These are phyloP conservation scores for Wallacemonas sp. DNA, from an alignment of 208 protist genomes.

Conservation along the genomic window DNA sequence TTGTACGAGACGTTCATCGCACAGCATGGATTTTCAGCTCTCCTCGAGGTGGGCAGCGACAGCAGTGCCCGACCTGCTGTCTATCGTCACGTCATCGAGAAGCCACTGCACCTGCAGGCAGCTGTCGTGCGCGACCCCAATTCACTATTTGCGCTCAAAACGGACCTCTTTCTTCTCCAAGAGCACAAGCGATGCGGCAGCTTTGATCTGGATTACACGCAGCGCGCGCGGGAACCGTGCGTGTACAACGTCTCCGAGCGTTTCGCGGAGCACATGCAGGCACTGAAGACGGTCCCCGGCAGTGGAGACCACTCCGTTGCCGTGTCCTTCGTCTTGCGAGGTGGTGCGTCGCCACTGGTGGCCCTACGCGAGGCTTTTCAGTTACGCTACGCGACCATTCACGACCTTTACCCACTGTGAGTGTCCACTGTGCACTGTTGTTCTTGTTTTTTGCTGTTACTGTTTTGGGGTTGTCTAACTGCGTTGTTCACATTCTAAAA, in stretches of 20 bases:
- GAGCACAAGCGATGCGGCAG: slow-evolving; percentile 47
- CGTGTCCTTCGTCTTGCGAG: slow-evolving; percentile 56
- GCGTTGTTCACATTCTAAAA: too few species aligned
- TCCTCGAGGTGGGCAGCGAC: slow-evolving; percentile 27
- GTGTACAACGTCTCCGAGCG: slow-evolving; percentile 81
- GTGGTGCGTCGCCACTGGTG: slow-evolving; percentile 49
- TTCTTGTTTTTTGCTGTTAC: too few species aligned
- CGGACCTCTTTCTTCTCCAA: slow-evolving; percentile 71
- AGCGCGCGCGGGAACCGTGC: slow-evolving; percentile 72
- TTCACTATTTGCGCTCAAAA: slow-evolving; percentile 74
- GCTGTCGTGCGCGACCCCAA: slow-evolving; percentile 62
- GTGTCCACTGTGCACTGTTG: neutral
- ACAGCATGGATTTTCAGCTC: slow-evolving; percentile 37
- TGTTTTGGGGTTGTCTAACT: too few species aligned
- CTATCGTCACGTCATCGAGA: slow-evolving; percentile 58
- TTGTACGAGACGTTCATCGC: slow-evolving; percentile 37
- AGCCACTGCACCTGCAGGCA: slow-evolving; percentile 49
- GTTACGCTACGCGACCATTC: slow-evolving; percentile 59
- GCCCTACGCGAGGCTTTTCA: slow-evolving; percentile 72
- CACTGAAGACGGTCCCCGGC: slow-evolving; percentile 17
- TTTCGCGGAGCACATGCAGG: slow-evolving; percentile 66
- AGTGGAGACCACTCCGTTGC: slow-evolving; percentile 40
- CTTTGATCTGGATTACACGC: slow-evolving; percentile 41
- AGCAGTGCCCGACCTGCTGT: neutral
- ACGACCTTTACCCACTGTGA: slow-evolving; percentile 56